A percentile compares a stretch with the other conserved stretches of the same genome.
Conservation (phyloP, 2,329 filamentous ascomycete genomes). For the Colletotrichum liriopes region DNA sequence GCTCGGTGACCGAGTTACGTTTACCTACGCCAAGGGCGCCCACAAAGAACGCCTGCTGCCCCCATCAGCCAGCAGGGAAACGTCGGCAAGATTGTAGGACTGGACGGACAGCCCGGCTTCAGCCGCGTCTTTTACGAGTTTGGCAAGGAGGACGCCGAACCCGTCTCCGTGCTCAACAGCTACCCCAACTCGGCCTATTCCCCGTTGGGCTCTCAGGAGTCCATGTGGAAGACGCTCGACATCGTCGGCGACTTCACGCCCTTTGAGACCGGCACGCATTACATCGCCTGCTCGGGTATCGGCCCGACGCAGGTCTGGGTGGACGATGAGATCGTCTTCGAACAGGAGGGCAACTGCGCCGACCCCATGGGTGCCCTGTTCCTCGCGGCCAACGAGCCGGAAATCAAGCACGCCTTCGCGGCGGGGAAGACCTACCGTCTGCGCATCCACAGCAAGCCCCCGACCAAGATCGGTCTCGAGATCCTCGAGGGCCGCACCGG, state of each 20-base stretch:
- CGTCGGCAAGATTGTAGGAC: conserved; percentile 49
- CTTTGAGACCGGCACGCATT: conserved; percentile 50
- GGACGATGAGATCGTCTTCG: conserved; percentile 50
- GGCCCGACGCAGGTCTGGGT: conserved; percentile 52
- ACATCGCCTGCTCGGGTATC: conserved; percentile 51
- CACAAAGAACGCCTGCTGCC: conserved; percentile 45
- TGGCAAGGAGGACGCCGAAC: conserved; percentile 44
- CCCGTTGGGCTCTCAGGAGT: conserved; percentile 44
- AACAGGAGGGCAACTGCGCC: conserved; percentile 51
- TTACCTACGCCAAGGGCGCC: conserved; percentile 48
- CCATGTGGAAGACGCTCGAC: conserved; percentile 47
- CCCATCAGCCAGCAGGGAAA: conserved; percentile 43
- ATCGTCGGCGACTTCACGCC: conserved; percentile 52
- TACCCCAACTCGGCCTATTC: conserved; percentile 48
- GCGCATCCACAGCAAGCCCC: conserved; percentile 50
- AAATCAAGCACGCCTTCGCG: conserved; percentile 47
- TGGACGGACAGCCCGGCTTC: conserved; percentile 53
- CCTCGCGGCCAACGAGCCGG: conserved; percentile 50
- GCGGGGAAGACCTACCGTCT: conserved; percentile 53
- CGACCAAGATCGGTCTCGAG: conserved; percentile 49
- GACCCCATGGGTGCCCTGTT: conserved; percentile 56
- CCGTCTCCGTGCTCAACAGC: conserved; percentile 47
- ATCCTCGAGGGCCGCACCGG: conserved; percentile 53
- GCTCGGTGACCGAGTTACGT: conserved; percentile 69
- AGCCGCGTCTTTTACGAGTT: conserved; percentile 51